Evolutionary conservation across 2,329 filamentous ascomycete genomes (phyloP), one percentile per base, ranked within the genome.

Genomic region (Hymenoscyphus fraxineus): DNA sequence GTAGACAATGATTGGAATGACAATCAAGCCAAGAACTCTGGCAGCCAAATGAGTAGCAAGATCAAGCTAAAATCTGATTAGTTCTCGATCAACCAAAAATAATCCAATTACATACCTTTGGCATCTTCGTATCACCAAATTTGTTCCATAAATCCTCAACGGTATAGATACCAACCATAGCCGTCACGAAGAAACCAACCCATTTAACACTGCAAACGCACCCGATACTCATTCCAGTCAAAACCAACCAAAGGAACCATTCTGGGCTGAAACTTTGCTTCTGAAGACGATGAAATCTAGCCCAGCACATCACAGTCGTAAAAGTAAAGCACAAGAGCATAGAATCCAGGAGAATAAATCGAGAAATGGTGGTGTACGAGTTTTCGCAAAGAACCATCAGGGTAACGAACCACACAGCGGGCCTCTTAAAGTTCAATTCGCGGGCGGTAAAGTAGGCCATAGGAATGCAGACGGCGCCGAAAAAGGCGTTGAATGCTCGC

Each of bases 311-410:
- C 67, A 96, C 91, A 6, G 95, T 99, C 16, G 93, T 93, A 72
- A 98, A 95, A n/a, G 96, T 99, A 76, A 97, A 97, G 81, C 93
- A 98, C 47, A 99, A 85, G 60, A 99, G 86, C 95, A 99, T 99
- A 0, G 95, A 98, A 78, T 99, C 95, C 73, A 99, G 88, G 31
- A 99, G 88, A 73, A 99, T 98, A 77, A 99, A 99, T 66, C 95
- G 88, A 79, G 93, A 97, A 78, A 99, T 99, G 39, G 96, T 98
- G 59, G 95, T 97, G 81, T 98, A 99, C 60, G 95, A 98, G 82
- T 99, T 99, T 79, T 99, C 95, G 82, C 93, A 99, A 54, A 99
- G 87, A 56, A 99, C 93, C 92, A 97, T 97, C 72, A 98, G 82
- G 22, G 93, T 95, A 65, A 98, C 88, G 64, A 99, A 84, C 95